Base-by-base conservation (phyloP, 2,329 filamentous ascomycete species). In the Fusarium algeriense region DNA sequence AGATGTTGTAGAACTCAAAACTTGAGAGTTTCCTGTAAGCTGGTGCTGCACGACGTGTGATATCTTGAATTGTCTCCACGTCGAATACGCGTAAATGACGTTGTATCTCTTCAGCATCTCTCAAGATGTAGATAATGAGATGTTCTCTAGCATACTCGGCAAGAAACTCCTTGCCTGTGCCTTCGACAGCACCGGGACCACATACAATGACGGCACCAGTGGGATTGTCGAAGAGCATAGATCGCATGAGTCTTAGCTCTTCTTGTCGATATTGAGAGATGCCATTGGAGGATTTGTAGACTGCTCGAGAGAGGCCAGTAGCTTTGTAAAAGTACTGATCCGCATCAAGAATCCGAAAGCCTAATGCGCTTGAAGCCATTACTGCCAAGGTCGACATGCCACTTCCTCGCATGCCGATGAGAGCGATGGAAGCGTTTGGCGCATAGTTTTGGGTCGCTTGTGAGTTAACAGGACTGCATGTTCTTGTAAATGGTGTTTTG, bases 1-100 rank as follows among this genome's bases (percentile, higher is more conserved):
- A 64, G 2, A 44, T 44, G 13, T 65, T 65, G 5, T 50, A 64
- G 6, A 64, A 65, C 32, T 65, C 62, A 10, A 64, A 64, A 6
- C 17, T 49, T 0, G 62, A 65, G 1, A 65, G 10, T 4, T 13
- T 58, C 1, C 62, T 14, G 6, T 64, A 65, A 3, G 60, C 32
- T n/a, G 62, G 62, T 3, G 60, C 26, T 14, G 62, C 62, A 3
- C 62, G 62, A 2, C 32, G 43, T 0, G 40, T 64, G 2, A 65
- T 43, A 19, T 50, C 11, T 2, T 12, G 17, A 13, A 65, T 65
- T 0, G 60, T 64, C 0, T 44, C 32, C 5, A 65, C 20, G 8
- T 64, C 37, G 0, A 64, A 49, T 1, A 28, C 20, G 9, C 26
- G 34, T 2, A 65, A 7, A 26, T 65, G 43, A 0, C 38, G 26